Base-by-base conservation (phyloP, 1,139 yeast genomes). In the Candida sanyaensis region DNA sequence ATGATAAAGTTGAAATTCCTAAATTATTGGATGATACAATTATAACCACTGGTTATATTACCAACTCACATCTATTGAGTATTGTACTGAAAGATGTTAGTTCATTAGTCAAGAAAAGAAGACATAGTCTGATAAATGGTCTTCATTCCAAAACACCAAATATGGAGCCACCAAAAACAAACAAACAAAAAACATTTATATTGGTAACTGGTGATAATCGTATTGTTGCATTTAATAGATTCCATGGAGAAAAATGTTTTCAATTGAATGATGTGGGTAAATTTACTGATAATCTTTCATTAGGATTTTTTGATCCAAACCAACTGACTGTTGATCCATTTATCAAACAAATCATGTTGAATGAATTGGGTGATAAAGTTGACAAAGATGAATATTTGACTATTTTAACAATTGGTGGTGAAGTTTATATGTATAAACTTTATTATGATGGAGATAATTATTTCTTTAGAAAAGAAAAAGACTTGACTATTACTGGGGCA, bases 201-300 rank as follows among this genome's bases (percentile, higher is more conserved):
- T 76, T 86, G 44, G 89, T 86, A 3, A 86, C 93, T 1, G 92
- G 90, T 53, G 91, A 86, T 62, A 87, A 87, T 56, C 77, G 90
- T 62, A 70, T 87, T 30, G 80, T 87, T 42, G 80, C 82, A 11
- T 86, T 86, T 61, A 78, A 77, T 49, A 74, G 82, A 52, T 76
- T 81, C 46, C 93, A 86, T 60, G 77, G 81, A 50, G 86, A 85
- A 58, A 76, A 79, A 50, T 84, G 88, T 44, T 84, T 74, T 55
- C 91, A 86, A 61, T 69, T 87, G 47, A 78, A 80, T 49, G 80
- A 82, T 44, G 76, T 85, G 17, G 82, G 80, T 52, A 81, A 77
- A 47, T 74, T 86, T 51, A 72, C 83, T 2, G 86, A 84, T 50
- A 68, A 66, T 39, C 65, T 84, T 31, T 70, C 68, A 26, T 67